These are phyloP conservation scores for Entomortierella chlamydospora DNA, from an alignment of 192 early-diverging fungal species.

Conservation along the genomic window DNA sequence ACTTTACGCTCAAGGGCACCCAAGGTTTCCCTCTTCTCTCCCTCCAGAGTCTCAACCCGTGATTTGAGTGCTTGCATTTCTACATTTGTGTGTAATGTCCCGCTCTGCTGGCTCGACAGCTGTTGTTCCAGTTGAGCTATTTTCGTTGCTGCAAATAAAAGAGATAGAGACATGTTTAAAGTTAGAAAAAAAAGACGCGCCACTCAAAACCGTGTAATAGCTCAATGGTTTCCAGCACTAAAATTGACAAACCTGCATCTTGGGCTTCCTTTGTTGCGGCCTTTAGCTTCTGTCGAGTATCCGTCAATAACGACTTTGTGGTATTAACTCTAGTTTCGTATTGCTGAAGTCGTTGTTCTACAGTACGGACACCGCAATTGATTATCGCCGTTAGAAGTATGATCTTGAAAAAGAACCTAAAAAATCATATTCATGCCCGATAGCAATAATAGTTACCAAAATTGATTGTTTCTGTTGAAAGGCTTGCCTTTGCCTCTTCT, in stretches of 20 bases:
- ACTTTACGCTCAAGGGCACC: conserved; percentile 42
- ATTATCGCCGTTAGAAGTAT: neutral
- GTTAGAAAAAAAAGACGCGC: neutral
- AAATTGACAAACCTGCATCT: conserved; percentile 25
- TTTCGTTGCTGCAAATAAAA: conserved; percentile 13
- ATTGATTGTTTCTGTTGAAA: conserved; percentile 40
- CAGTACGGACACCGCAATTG: neutral
- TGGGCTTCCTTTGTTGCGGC: conserved; percentile 13
- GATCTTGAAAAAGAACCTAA: neutral
- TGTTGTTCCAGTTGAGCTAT: conserved; percentile 21
- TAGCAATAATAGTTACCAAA: conserved; percentile 21
- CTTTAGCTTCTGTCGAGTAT: conserved; percentile 19
- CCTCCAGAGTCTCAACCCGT: conserved; percentile 29
- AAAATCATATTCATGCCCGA: no score
- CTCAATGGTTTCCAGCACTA: no score
- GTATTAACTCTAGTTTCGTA: conserved; percentile 32
- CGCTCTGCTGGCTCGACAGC: conserved; percentile 31
- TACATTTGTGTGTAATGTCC: conserved; percentile 28
- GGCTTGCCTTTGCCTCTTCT: conserved; percentile 34
- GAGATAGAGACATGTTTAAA: no score
- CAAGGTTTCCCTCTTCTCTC: conserved; percentile 36
- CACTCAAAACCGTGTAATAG: neutral
- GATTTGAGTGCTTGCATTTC: conserved; percentile 27
- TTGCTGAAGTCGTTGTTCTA: conserved; percentile 48
- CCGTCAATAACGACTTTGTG: conserved; percentile 23